Evolutionary conservation across 495 filamentous ascomycete genomes (phyloP), one percentile per base, ranked within the genome.

Genomic region (Platismatia glauca): DNA sequence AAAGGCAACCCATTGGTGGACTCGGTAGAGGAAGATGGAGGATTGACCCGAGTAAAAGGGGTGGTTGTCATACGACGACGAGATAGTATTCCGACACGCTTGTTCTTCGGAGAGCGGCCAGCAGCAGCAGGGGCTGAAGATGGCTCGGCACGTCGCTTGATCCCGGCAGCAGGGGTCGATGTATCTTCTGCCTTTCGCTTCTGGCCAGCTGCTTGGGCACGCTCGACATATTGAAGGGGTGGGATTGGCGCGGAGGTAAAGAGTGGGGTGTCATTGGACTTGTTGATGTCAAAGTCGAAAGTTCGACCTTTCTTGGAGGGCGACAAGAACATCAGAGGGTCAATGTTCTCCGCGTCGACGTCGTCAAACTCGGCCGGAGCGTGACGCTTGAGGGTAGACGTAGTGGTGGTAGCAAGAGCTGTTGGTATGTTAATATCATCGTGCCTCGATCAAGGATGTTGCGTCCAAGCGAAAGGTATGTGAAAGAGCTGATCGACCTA

Each of bases 281-380:
- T 78, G 62, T 66, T 67, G 0, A 71, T 60, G 24, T 67, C 61
- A 20, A 69, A 66, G 48, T 77, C 76, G 39, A 76, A 65, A 59
- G 71, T 70, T 65, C 80, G 79, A 57, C 78, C 77, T 57, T 82
- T 83, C 76, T 95, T 96, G 24, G 82, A 87, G 31, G 90, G 80
- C 16, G 78, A 77, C 44, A 74, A 81, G 69, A 85, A 84, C 61
- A 81, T 70, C 31, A 75, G 63, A 0, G 91, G 91, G 68, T 92
- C 89, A 64, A 95, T 79, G 69, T 96, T 97, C 77, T 97, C 91
- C 11, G 79, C 73, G 70, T 95, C 84, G 60, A 78, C 76, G 22
- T 82, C 77, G 37, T 82, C 76, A 62, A 81, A 77, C 58, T 74
- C 33, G 69, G 38, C 58, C 60, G 70, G 60, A 68, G 74, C 67